A percentile compares a stretch with the other conserved stretches of the same genome.
Conservation (phyloP, 2,329 filamentous ascomycete genomes). For the Colletotrichum tropicicola region DNA sequence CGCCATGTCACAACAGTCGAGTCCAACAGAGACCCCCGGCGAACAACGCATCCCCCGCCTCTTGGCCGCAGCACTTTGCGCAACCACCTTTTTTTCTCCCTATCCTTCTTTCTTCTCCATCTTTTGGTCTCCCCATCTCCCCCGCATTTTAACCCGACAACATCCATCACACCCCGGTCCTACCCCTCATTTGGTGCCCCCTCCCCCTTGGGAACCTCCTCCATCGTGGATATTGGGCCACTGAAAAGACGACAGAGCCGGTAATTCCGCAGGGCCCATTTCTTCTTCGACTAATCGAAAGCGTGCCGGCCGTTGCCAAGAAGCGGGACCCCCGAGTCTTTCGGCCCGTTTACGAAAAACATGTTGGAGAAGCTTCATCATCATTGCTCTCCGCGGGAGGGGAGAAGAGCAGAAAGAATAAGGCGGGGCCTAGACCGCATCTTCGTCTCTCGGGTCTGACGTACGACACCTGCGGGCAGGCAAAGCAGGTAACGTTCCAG, state of each 20-base stretch:
- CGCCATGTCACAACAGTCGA: neutral
- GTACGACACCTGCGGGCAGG: neutral
- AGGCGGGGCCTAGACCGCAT: neutral
- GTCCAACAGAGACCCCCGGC: no score
- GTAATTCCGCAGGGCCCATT: neutral
- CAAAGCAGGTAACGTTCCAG: neutral
- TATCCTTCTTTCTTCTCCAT: neutral
- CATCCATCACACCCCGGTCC: neutral
- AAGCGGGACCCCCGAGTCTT: constrained; percentile 5
- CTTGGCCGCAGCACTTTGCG: neutral
- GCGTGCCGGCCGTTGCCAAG: constrained; percentile 11
- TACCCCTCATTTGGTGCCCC: constrained; percentile 8
- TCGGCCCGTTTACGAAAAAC: constrained; percentile 19
- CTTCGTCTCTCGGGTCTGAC: neutral
- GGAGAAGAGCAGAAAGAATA: neutral
- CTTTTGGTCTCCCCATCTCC: constrained; percentile 9
- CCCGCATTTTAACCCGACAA: constrained; percentile 9
- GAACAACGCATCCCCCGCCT: neutral
- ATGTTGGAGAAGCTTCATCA: neutral
- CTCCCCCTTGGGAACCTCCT: neutral
- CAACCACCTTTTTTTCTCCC: neutral
- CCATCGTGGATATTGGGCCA: neutral
- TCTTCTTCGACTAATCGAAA: neutral
- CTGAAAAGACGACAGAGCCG: neutral
- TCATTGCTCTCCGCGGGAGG: neutral